phyloP scores from a whole-genome alignment of 371 early-diverging fungal genomes.

The Rhizopus sp. region DNA sequence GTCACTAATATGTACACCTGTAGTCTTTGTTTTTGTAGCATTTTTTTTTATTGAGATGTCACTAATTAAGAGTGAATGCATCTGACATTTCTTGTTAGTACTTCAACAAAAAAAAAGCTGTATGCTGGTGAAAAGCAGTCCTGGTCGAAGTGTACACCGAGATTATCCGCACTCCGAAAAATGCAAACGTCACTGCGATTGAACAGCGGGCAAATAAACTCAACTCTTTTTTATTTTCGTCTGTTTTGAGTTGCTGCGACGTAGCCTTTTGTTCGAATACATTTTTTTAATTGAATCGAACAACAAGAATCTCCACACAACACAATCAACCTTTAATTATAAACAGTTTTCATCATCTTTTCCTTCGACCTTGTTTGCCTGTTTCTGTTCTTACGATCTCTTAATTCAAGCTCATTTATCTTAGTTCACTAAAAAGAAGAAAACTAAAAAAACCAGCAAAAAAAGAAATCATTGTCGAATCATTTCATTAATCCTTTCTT shows the following conservation, averaged over 20 bases:
- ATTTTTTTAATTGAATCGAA: constrained; percentile 16
- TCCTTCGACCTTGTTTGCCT: background rate
- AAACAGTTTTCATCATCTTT: background rate
- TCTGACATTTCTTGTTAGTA: too few species aligned
- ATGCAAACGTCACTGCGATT: too few species aligned
- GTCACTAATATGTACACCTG: too few species aligned
- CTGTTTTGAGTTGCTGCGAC: constrained; percentile 12
- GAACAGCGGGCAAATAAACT: too few species aligned
- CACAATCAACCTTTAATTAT: background rate
- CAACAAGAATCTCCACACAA: constrained; percentile 15
- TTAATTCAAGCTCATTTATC: background rate
- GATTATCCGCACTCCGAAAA: too few species aligned
- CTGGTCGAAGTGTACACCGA: too few species aligned
- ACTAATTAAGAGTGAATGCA: too few species aligned
- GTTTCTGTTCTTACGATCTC: background rate
- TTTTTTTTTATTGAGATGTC: too few species aligned
- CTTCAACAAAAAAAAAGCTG: too few species aligned
- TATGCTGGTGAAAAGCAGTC: too few species aligned
- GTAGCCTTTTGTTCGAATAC: constrained; percentile 18
- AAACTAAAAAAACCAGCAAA: constrained; percentile 3
- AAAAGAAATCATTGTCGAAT: background rate
- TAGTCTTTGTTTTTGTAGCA: too few species aligned
- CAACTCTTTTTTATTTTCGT: background rate
- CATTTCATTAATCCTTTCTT: background rate
- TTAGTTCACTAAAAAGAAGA: background rate